Evolutionary conservation across 208 protist species (phyloP), one percentile per base, ranked within the genome.

Genomic region (Trypanosoma congolense): DNA sequence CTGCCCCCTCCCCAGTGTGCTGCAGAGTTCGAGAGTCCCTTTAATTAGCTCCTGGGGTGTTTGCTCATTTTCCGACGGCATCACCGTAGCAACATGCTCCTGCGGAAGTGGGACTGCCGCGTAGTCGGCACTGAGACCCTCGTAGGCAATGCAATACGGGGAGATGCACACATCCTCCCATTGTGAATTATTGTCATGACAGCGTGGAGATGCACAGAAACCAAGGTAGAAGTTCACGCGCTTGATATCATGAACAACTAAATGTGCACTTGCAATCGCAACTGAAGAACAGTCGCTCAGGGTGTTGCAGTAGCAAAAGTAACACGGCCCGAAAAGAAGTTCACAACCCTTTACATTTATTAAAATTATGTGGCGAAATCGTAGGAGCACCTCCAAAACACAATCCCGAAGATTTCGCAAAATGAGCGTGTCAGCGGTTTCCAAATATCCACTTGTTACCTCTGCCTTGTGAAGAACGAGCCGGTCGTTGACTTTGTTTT

Each of bases 101-200:
- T 83, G 71, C 14, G 80, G 51, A 12, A 90, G 60, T 22, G 74
- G 67, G 19, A 83, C 62, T 0, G 60, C 68, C 4, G 65, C 67
- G 56, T 71, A 89, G 60, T 90, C 80, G 36, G 72, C 65, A 33
- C 62, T 66, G 6, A 93, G 55, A 1, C 87, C 87, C 21, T 70
- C 31, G 45, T 93, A 93, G 1, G 60, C 30, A 19, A 89, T 40
- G 21, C 47, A 46, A 59, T 90, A 90, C 29, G 77, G 61, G 14
- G 59, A 18, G 9, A 77, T 35, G 1, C 24, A 28, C 3, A 70
- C 49, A 25, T 65, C 36, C n/a, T 44, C 26, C 24, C 53, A 45
- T 4, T n/a, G 18, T 19, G 36, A 22, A 22, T 30, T 36, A 38
- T 9, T 45, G 6, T 61, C 59, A 4, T 2, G 12, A 22, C 45